phyloP scores from a whole-genome alignment of 1,139 yeast genomes.

The Nakaseomyces sp. region DNA sequence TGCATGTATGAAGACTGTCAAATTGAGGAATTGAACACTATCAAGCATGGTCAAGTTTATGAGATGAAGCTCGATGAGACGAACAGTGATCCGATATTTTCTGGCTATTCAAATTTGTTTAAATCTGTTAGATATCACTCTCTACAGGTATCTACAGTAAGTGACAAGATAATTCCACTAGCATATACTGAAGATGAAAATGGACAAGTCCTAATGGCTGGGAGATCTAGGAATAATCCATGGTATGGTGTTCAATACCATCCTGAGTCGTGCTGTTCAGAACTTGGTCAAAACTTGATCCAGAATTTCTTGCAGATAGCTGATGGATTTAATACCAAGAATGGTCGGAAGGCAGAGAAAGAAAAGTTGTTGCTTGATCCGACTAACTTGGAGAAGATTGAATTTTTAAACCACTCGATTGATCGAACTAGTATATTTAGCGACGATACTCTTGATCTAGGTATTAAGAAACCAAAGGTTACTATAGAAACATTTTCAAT shows the following conservation, averaged over 20 bases:
- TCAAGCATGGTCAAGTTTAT: conserved; percentile 84
- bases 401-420: conserved; percentile 14
- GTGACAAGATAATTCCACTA: conserved; percentile 38
- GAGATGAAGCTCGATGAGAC: conserved; percentile 31
- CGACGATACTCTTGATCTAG: not conserved
- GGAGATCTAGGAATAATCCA: conserved; percentile 49
- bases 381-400: conserved; percentile 1
- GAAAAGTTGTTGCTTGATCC: not conserved
- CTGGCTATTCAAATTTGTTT: conserved; percentile 37
- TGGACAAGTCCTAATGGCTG: conserved; percentile 65
- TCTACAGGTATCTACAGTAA: conserved; percentile 41
- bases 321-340: conserved; percentile 31
- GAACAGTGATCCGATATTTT: conserved; percentile 33
- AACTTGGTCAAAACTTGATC: conserved; percentile 50
- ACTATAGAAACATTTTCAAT: conserved; percentile 9
- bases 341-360: conserved; percentile 12
- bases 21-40: conserved; percentile 45
- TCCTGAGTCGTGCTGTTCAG: conserved; percentile 89
- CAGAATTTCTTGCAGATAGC: conserved; percentile 57
- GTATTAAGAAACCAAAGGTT: not conserved
- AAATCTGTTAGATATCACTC: conserved; percentile 87
- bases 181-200: conserved; percentile 42
- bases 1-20: conserved; percentile 57
- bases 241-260: conserved; percentile 95
- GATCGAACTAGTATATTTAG: conserved; percentile 18